phyloP scores from a whole-genome alignment of 805 yeast species.

The Naumovozyma castellii region DNA sequence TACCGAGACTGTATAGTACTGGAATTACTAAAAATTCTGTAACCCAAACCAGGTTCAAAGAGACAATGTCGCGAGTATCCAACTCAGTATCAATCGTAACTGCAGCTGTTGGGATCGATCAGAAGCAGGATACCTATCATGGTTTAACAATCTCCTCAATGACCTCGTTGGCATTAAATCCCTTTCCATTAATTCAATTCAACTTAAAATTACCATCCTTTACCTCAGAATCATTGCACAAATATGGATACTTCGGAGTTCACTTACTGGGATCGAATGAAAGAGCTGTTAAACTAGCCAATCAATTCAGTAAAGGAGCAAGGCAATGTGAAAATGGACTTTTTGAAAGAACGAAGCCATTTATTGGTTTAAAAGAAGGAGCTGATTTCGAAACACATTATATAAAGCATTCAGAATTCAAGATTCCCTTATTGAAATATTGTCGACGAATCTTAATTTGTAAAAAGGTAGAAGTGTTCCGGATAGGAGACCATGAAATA shows the following conservation, averaged over 20 bases:
- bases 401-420: constrained; percentile 12
- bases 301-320: constrained; percentile 52
- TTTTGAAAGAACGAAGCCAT: constrained; percentile 42
- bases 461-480: constrained; percentile 40
- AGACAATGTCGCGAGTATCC: constrained; percentile 37
- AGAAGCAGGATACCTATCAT: constrained; percentile 14
- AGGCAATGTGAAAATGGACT: constrained; percentile 27
- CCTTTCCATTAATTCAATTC: constrained; percentile 72
- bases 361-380: constrained; percentile 32
- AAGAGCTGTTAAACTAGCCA: constrained; percentile 48
- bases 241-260: constrained; percentile 52
- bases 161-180: constrained; percentile 68
- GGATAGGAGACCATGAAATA: constrained; percentile 77
- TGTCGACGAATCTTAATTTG: constrained; percentile 59
- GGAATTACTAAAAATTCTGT: background rate
- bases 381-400: constrained; percentile 30
- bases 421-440: constrained; percentile 47
- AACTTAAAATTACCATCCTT: constrained; percentile 80
- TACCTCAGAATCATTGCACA: constrained; percentile 60
- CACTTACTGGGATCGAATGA: constrained; percentile 61
- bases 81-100: constrained; percentile 53
- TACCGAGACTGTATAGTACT: background rate
- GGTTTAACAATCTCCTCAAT: constrained; percentile 87
- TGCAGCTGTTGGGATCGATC: constrained; percentile 32
- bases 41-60: constrained; percentile 4